A percentile compares a stretch with the other conserved stretches of the same genome.
Conservation (phyloP, 345 rosid species). For the Eucalyptus microcorys region DNA sequence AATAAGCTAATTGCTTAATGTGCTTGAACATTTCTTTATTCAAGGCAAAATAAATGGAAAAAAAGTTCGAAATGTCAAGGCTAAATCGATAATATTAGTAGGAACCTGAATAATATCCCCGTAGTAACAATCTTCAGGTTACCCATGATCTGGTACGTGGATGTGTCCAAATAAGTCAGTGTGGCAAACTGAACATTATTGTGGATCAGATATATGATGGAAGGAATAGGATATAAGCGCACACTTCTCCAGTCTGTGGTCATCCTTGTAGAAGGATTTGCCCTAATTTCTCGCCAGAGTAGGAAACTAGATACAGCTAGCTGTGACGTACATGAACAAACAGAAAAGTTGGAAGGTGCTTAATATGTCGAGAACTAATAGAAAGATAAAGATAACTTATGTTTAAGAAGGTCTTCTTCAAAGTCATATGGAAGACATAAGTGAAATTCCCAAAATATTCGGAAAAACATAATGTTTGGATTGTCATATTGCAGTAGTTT, state of each 20-base stretch:
- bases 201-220: conserved; percentile 76
- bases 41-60: background rate
- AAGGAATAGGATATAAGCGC: conserved; percentile 77
- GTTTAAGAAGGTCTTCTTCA: background rate
- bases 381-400: background rate
- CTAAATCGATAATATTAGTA: background rate
- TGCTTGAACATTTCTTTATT: background rate
- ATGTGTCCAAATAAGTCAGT: conserved; percentile 74
- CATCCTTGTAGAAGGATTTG: conserved; percentile 43
- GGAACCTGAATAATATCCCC: conserved; percentile 75
- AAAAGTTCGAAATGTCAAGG: background rate
- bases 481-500: background rate
- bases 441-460: background rate
- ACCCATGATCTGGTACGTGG: conserved; percentile 97
- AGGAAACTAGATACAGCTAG: conserved; percentile 69
- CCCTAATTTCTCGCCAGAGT: conserved; percentile 58
- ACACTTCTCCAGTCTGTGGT: conserved; percentile 85
- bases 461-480: background rate
- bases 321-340: conserved; percentile 14
- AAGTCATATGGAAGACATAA: background rate
- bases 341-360: background rate
- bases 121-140: conserved; percentile 96
- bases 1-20: background rate
- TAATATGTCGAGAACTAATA: background rate
- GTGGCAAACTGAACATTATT: conserved; percentile 97